Base-by-base conservation (phyloP, 768 basidiomycete genomes). In the Leccinum obscurum region DNA sequence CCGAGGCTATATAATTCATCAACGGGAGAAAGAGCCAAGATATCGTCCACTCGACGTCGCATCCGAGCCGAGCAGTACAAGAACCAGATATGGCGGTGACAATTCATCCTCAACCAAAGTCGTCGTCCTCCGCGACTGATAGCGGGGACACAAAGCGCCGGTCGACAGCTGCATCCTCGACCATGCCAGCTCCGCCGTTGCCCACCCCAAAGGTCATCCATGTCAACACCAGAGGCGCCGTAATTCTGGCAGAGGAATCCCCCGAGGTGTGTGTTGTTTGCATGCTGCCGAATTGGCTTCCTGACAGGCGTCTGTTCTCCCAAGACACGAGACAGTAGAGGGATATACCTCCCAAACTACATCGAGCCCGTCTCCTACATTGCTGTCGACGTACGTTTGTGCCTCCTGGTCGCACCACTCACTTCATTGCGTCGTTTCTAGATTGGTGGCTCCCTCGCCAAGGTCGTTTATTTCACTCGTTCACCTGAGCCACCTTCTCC, bases 301-400 rank as follows among this genome's bases (percentile, higher is more conserved):
- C 63, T 58, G 39, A 48, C 59, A 52, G 20, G 44, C 44, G n/a
- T n/a, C 41, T 44, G 41, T 44, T 13, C 41, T 10, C 34, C 41
- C 41, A 61, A 94, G 93, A 94, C 92, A 46, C 80, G 94, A 64
- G 95, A 98, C 75, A 95, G 93, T 69, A 82, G 95, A 71, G 96
- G 95, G 10, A 98, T 99, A 68, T 98, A 98, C 77, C 83, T 99
- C 34, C 97, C 97, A 56, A 95, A 97, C 71, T 88, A 98, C 78
- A 96, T 96, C 62, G 97, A 99, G 76, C 93, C 93, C 24, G 89
- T 99, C 15, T 97, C 95, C 20, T 95, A 98, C 72, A 95, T 98
- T 57, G 97, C 97, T 4, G 88, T 99, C 58, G 96, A 99, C 72
- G 95, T 96, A 72, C 79, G 94, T 85, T 4, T 28, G 10, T 50